Base-by-base conservation (phyloP, 768 basidiomycete species). In the Lentinula raphanica region DNA sequence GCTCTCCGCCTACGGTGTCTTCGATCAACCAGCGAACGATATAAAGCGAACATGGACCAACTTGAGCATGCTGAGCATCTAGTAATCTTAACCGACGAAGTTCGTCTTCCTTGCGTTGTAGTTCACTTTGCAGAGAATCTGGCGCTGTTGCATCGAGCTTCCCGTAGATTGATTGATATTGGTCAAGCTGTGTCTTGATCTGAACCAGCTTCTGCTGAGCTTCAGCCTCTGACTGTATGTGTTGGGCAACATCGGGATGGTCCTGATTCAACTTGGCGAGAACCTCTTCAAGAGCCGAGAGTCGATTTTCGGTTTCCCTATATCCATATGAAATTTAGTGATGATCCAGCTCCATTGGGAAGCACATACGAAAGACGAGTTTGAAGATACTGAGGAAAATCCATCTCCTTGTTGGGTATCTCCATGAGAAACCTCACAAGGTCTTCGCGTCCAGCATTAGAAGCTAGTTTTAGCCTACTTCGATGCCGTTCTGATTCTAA, bases 401-500 rank as follows among this genome's bases (percentile, higher is more conserved):
- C 70, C 1, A 69, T 66, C 57, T 85, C 79, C 17, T 83, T 81
- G 5, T 78, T 72, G 44, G 80, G 76, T 19, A 79, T 83, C 45
- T 76, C 76, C 54, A 85, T 73, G 62, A 95, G 79, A 68, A 92
- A 92, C 4, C 72, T 72, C 70, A 94, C 77, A 32, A 93, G 75
- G 49, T 92, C 88, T 60, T 85, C 83, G 23, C 88, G 79, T 5
- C 87, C 85, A 1, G 81, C 76, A 27, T 84, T 72, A 0, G 92
- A 91, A 19, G 90, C 93, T n/a, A 95, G 74, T 29, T 82, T 81
- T 15, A 87, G 79, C 69, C 88, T 91, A 61, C 88, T 76, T 23
- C 94, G 79, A 40, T 74, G 78, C 11, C 89, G 73, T 68, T 98
- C 93, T 1, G 87, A 87, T 60, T 84, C 75, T 25, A 96, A 68